Percentiles rank a stretch among this genome's conserved stretches.
Conservation (phyloP, 495 filamentous ascomycete species). For the Penicillium cosmopolitanum region DNA sequence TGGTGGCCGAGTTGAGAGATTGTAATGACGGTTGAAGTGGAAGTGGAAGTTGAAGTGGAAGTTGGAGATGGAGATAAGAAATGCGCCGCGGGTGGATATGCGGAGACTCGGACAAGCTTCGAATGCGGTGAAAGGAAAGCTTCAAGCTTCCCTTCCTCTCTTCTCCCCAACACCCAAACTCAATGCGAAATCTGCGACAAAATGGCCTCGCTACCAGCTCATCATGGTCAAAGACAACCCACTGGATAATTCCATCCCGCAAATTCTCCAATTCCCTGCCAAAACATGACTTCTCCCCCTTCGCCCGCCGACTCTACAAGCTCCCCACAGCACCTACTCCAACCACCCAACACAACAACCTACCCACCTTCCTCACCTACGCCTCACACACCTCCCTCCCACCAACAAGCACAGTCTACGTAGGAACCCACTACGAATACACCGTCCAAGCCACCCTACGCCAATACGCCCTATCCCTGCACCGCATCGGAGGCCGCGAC, state of each 20-base stretch:
- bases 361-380: constrained; percentile 73
- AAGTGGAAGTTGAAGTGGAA: neutral
- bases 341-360: constrained; percentile 60
- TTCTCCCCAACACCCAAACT: constrained; percentile 12
- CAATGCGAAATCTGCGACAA: constrained; percentile 25
- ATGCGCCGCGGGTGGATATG: constrained; percentile 8
- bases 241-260: constrained; percentile 8
- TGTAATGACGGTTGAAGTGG: neutral
- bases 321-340: constrained; percentile 44
- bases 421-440: constrained; percentile 71
- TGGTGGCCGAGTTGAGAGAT: constrained; percentile 39
- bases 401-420: constrained; percentile 40
- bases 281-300: constrained; percentile 30
- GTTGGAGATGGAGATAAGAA: constrained; percentile 13
- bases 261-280: constrained; percentile 22
- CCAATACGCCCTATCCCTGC: constrained; percentile 65
- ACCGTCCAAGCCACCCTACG: constrained; percentile 66
- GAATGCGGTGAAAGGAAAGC: constrained; percentile 34
- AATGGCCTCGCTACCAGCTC: constrained; percentile 22
- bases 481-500: constrained; percentile 70
- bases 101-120: constrained; percentile 10
- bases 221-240: neutral
- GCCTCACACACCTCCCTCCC: constrained; percentile 53
- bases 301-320: constrained; percentile 47
- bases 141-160: constrained; percentile 20